Evolutionary conservation across 192 early-diverging fungal species (phyloP).

Genomic region (Linnemannia schmuckeri): DNA sequence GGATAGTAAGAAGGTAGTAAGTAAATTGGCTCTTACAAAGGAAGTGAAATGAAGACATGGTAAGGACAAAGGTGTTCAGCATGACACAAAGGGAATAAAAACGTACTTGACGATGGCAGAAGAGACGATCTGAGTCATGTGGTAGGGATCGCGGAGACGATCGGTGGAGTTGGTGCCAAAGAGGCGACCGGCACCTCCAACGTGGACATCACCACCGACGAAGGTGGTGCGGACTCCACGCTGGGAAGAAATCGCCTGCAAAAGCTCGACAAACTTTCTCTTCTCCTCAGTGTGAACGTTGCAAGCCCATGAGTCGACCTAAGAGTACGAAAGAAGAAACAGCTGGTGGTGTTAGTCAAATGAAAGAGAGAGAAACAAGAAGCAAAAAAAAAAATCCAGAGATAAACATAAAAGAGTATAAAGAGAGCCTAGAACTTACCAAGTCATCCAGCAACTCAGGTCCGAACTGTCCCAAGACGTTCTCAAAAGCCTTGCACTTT

Average conservation of each 20-base stretch:
- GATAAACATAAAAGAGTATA: background rate
- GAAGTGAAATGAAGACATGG: too few relatives aligned
- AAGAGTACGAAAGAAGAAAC: background rate
- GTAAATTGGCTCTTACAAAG: background rate
- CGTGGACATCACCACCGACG: constrained; percentile 85
- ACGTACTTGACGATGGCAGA: constrained; percentile 82
- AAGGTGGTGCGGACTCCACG: constrained; percentile 82
- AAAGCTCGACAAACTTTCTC: constrained; percentile 69
- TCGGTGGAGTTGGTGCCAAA: constrained; percentile 66
- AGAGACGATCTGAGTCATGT: constrained; percentile 87
- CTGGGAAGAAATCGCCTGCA: constrained; percentile 74
- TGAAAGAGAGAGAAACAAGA: background rate
- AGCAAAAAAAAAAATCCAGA: constrained; percentile 1
- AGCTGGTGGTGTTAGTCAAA: background rate
- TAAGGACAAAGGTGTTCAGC: background rate
- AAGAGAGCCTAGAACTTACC: constrained; percentile 67
- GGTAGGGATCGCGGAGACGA: constrained; percentile 71
- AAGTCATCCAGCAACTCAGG: constrained; percentile 90
- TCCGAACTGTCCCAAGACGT: constrained; percentile 71
- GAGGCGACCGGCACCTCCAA: constrained; percentile 73
- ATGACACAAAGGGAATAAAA: background rate
- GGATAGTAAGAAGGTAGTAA: background rate
- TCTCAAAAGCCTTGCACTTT: constrained; percentile 55
- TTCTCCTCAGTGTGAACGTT: constrained; percentile 80
- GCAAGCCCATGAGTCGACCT: constrained; percentile 56